A percentile compares a stretch with the other conserved stretches of the same genome.
These are phyloP conservation scores for Avena atlantica DNA, from an alignment of 176 grass and related monocot species.

Conservation along the genomic window DNA sequence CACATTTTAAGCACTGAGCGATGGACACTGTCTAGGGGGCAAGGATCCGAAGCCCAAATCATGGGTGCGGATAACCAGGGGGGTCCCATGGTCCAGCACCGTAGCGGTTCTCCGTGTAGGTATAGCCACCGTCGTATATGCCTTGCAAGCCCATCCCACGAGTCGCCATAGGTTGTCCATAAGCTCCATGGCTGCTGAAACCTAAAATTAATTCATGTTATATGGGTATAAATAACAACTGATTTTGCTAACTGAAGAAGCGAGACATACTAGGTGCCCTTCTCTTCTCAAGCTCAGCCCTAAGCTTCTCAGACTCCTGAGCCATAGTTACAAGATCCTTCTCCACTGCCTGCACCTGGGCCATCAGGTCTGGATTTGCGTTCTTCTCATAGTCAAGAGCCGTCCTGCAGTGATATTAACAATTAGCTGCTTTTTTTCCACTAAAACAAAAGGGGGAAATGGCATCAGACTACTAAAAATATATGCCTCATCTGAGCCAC, in stretches of 20 bases:
- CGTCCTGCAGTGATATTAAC: constrained; percentile 34
- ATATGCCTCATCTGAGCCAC: constrained; percentile 16
- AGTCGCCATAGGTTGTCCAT: constrained; percentile 41
- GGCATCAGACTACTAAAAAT: not conserved
- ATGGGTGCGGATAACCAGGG: constrained; percentile 38
- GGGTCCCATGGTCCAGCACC: constrained; percentile 53
- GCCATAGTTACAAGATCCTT: constrained; percentile 74
- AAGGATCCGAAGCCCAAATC: not conserved
- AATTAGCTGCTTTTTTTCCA: constrained; percentile 10
- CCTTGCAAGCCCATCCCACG: constrained; percentile 50
- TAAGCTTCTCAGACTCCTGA: constrained; percentile 68
- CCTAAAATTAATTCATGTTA: constrained; percentile 40
- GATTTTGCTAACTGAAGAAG: constrained; percentile 1
- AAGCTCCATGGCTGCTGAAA: constrained; percentile 56
- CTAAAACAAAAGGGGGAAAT: not conserved
- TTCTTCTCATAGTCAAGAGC: constrained; percentile 59
- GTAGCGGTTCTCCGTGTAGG: constrained; percentile 43
- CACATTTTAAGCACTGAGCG: not conserved
- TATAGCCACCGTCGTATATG: constrained; percentile 50
- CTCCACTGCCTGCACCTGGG: constrained; percentile 63
- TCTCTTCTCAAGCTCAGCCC: constrained; percentile 64
- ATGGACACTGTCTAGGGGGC: not conserved
- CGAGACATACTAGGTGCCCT: constrained; percentile 46
- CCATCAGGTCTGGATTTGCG: constrained; percentile 50
- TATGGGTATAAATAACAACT: constrained; percentile 9